Evolutionary conservation across 345 rosid genomes (phyloP).

Genomic region (Populus alba): DNA sequence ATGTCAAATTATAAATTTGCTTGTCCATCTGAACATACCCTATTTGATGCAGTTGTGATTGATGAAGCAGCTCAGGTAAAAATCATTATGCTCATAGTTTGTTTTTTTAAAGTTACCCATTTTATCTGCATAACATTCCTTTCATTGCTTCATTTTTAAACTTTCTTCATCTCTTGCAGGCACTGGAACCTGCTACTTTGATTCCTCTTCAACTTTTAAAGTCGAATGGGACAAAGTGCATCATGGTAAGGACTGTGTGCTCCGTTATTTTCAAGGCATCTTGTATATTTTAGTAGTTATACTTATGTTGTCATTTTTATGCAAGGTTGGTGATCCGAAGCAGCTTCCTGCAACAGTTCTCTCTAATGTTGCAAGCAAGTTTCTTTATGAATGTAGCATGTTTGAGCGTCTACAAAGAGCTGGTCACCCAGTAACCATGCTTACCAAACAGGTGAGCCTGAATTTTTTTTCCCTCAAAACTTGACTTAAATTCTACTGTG

Average conservation of each 20-base stretch:
- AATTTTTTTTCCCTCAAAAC: too few species aligned
- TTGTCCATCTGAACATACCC: conserved; percentile 67
- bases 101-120: conserved; percentile 19
- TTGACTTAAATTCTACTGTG: too few species aligned
- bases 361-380: conserved; percentile 87
- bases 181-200: conserved; percentile 97
- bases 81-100: conserved; percentile 18
- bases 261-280: background rate
- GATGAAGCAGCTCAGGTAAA: conserved; percentile 98
- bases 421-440: conserved; percentile 89
- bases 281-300: background rate
- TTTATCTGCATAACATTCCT: conserved; percentile 13
- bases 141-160: conserved; percentile 13
- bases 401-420: conserved; percentile 97
- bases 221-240: conserved; percentile 78
- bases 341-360: conserved; percentile 99
- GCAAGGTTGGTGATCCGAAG: conserved; percentile 95
- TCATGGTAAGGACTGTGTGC: conserved; percentile 60
- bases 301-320: conserved; percentile 19
- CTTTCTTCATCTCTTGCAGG: conserved; percentile 45
- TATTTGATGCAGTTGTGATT: conserved; percentile 88
- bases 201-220: conserved; percentile 93
- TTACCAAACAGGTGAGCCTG: conserved; percentile 72
- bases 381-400: conserved; percentile 88
- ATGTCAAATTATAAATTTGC: conserved; percentile 64